Percentiles rank a stretch among this genome's conserved stretches.
These are phyloP conservation scores for Phylloporus sp. DNA, from an alignment of 768 basidiomycete species.

Conservation along the genomic window DNA sequence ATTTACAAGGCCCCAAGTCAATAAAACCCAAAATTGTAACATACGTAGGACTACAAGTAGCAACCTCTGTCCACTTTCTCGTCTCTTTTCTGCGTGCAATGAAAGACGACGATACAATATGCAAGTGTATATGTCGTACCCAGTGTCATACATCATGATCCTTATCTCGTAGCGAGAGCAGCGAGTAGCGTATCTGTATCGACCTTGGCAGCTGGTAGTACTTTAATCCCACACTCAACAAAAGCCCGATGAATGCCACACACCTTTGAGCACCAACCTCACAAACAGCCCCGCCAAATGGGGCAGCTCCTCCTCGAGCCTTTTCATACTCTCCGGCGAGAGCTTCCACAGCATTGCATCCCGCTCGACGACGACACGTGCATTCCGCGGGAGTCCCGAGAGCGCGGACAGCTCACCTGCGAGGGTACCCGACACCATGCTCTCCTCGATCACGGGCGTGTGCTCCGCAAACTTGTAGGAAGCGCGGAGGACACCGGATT, in stretches of 20 bases:
- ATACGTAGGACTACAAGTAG: background rate
- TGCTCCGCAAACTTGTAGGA: constrained; percentile 75
- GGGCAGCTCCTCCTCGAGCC: constrained; percentile 66
- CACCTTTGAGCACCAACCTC: constrained; percentile 72
- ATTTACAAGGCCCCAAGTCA: background rate
- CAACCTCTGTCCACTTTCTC: background rate
- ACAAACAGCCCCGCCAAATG: constrained; percentile 62
- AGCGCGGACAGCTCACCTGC: constrained; percentile 90
- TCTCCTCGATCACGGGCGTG: constrained; percentile 69
- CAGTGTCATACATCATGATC: background rate
- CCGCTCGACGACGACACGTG: constrained; percentile 79
- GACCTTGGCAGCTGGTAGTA: constrained; percentile 68
- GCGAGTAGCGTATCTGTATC: constrained; percentile 60
- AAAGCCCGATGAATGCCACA: constrained; percentile 10
- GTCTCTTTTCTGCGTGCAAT: background rate
- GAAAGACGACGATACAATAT: constrained; percentile 4
- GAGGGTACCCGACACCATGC: constrained; percentile 90
- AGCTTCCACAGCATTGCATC: constrained; percentile 81
- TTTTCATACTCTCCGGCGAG: constrained; percentile 50
- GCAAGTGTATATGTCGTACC: background rate
- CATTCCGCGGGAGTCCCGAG: constrained; percentile 75
- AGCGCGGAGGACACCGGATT: constrained; percentile 82
- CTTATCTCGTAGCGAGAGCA: constrained; percentile 45
- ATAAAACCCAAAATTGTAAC: background rate
- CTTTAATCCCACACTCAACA: background rate